Evolutionary conservation across 148 eudicot genomes (phyloP), one percentile per base, ranked within the genome.

Genomic region (Amaranthus hypochondriacus): DNA sequence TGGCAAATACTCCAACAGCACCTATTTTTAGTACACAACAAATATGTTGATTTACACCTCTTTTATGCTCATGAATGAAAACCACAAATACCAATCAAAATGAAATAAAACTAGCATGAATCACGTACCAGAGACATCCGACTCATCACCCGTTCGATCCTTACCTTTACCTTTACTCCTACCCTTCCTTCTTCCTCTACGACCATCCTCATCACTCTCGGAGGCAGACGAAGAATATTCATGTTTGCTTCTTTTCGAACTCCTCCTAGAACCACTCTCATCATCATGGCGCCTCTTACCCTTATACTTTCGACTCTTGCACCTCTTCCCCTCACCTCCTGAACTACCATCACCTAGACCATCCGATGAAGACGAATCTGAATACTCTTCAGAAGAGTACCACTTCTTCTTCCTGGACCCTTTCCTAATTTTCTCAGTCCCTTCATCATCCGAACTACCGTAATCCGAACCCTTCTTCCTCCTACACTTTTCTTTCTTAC

Each of bases 351-450:
- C 81, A 80, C 88, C 81, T 21, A 66, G 81, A 72, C 78, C 82
- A 48, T 69, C 80, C 62, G 76, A 68, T 3, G 88, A 75, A 66
- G 74, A 62, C 18, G 84, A 80, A 54, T 81, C 76, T 4, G 73
- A 76, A 39, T 66, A 75, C 70, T 91, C 98, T 5, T 94, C 90
- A 2, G 97, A 89, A 58, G 87, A 82, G 75, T 91, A 90, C 98
- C 98, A 94, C 76, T 87, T 90, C 85, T 88, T 92, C 85, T 89
- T 87, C 79, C 80, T 83, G 15, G 91, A 83, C 44, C 78, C 62
- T 62, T 82, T 88, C 12, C 69, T 78, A 54, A 86, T 87, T 68
- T 81, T 87, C 52, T 70, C 81, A 44, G 78, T 61, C 50, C 69
- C 87, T 28, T 87, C 97, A 68, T 90, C 93, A 56, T 86, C 90